These are phyloP conservation scores for Aristolochia fimbriata DNA, from an alignment of 164 flowering plant species.

Conservation along the genomic window DNA sequence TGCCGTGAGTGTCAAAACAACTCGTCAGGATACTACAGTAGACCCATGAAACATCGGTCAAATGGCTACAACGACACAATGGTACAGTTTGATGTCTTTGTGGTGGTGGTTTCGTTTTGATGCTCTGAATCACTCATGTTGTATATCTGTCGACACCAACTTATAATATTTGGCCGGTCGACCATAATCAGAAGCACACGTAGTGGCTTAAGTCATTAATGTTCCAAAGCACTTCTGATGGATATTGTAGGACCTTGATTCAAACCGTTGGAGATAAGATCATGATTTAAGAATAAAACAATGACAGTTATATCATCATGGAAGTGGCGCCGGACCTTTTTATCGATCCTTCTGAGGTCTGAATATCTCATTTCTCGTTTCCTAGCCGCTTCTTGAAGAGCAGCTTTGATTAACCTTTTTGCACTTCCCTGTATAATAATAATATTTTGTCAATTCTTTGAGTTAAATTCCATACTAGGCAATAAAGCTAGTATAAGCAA, in stretches of 20 bases:
- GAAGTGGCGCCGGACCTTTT: constrained; percentile 67
- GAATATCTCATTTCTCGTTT: constrained; percentile 70
- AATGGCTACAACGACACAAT: too few species aligned
- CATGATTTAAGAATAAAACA: constrained; percentile 59
- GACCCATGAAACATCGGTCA: too few species aligned
- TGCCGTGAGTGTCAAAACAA: too few species aligned
- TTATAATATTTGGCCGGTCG: too few species aligned
- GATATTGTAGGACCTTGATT: constrained; percentile 37
- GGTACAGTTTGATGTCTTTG: too few species aligned
- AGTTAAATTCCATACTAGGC: not conserved
- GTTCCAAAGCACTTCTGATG: constrained; percentile 51
- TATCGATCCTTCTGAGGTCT: constrained; percentile 59
- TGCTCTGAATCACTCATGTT: too few species aligned
- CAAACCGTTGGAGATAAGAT: constrained; percentile 36
- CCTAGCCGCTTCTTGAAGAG: constrained; percentile 71
- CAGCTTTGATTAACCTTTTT: constrained; percentile 63
- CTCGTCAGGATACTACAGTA: too few species aligned
- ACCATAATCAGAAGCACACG: too few species aligned
- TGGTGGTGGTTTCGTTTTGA: too few species aligned
- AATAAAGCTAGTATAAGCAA: too few species aligned
- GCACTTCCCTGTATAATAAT: constrained; percentile 51
- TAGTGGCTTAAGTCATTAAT: constrained; percentile 10
- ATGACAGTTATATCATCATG: constrained; percentile 76
- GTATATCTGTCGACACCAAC: too few species aligned
- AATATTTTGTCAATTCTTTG: constrained; percentile 2